Percentiles rank a stretch among this genome's conserved stretches.
Conservation (phyloP, 768 basidiomycete species). For the Mycena haematopus region DNA sequence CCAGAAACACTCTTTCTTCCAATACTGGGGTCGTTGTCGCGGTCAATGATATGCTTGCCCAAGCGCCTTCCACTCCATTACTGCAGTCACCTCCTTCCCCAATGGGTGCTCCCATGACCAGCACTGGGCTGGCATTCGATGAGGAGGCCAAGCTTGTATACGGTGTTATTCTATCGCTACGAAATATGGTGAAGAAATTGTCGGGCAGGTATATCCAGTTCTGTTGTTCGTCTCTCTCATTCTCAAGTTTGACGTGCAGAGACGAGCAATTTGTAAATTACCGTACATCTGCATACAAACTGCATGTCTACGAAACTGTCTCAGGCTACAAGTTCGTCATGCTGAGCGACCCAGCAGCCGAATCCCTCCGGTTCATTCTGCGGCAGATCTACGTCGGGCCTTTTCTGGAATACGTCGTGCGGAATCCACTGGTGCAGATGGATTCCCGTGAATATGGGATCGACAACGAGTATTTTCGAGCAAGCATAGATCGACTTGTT, state of each 20-base stretch:
- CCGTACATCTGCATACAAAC: slow-evolving; percentile 89
- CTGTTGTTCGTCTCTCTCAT: background rate
- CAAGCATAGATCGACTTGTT: slow-evolving; percentile 78
- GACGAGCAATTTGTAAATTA: slow-evolving; percentile 93
- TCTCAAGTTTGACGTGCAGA: slow-evolving; percentile 46
- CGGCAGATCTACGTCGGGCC: slow-evolving; percentile 94
- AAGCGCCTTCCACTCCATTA: slow-evolving; percentile 44
- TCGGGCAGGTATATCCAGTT: slow-evolving; percentile 70
- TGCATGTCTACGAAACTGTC: slow-evolving; percentile 90
- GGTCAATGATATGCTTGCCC: slow-evolving; percentile 47
- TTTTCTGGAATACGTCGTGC: slow-evolving; percentile 92
- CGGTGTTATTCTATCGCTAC: slow-evolving; percentile 88
- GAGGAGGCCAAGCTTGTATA: slow-evolving; percentile 98
- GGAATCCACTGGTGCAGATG: slow-evolving; percentile 87
- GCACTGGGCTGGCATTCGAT: slow-evolving; percentile 83
- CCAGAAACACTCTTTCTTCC: slow-evolving; percentile 71
- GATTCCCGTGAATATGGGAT: slow-evolving; percentile 85
- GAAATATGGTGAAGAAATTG: slow-evolving; percentile 95
- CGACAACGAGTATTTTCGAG: slow-evolving; percentile 91
- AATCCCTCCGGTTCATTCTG: slow-evolving; percentile 81
- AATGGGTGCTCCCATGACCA: slow-evolving; percentile 42
- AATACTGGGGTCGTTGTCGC: slow-evolving; percentile 75
- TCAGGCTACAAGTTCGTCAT: slow-evolving; percentile 97
- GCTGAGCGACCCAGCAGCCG: slow-evolving; percentile 85
- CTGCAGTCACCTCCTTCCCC: slow-evolving; percentile 41